Percentiles rank a stretch among this genome's conserved stretches.
Conservation (phyloP, 139 green algal genomes). For the Chlorella ohadii region DNA sequence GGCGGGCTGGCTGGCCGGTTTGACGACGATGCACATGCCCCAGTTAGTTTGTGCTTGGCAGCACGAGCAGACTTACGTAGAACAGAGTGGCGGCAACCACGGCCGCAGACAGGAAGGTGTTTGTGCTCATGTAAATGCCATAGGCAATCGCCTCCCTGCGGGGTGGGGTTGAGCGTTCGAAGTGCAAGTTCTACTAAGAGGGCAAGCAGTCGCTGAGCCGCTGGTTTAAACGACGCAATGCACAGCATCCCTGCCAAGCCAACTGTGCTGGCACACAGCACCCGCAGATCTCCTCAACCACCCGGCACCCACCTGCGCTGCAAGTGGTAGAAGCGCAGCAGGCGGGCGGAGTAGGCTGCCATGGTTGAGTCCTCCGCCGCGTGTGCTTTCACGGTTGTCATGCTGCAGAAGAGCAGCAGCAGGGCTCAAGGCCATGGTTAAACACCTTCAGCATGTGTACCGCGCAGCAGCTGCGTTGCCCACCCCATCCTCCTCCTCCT, state of each 20-base stretch:
- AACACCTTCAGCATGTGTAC: too few species aligned
- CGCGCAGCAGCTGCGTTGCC: too few species aligned
- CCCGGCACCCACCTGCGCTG: conserved; percentile 16
- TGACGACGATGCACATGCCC: too few species aligned
- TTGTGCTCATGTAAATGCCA: conserved; percentile 66
- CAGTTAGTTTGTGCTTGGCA: too few species aligned
- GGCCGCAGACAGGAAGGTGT: conserved; percentile 75
- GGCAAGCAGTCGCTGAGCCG: too few species aligned
- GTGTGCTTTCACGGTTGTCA: conserved; percentile 84
- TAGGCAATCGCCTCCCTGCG: conserved; percentile 61
- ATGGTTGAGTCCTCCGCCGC: conserved; percentile 65
- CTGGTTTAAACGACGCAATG: too few species aligned
- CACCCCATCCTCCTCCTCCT: too few species aligned
- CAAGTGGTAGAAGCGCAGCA: conserved; percentile 60
- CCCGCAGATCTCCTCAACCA: neutral
- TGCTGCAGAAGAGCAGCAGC: conserved; percentile 51
- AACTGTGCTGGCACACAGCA: too few species aligned
- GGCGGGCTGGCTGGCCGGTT: too few species aligned
- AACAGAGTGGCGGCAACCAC: conserved; percentile 71
- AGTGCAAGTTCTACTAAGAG: too few species aligned
- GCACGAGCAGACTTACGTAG: conserved; percentile 30
- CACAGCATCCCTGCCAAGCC: too few species aligned
- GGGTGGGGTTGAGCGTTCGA: neutral
- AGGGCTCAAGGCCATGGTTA: too few species aligned
- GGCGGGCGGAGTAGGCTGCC: conserved; percentile 64